These are phyloP conservation scores for Daldinia sp. DNA, from an alignment of 2,329 filamentous ascomycete species.

Conservation along the genomic window DNA sequence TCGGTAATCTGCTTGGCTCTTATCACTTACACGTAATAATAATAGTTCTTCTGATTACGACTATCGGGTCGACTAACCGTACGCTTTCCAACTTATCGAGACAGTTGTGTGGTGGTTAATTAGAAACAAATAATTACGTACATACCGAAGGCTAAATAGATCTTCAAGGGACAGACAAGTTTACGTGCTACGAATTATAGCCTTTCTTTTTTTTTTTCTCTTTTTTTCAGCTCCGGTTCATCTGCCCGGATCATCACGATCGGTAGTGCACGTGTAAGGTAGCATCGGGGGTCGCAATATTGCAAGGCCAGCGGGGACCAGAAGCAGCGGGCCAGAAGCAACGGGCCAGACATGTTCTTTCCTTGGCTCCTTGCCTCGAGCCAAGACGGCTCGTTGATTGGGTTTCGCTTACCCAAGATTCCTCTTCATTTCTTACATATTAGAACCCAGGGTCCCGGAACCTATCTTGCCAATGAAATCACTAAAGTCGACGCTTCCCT, in stretches of 20 bases:
- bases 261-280: slow-evolving; percentile 22
- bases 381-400: neutral
- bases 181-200: slow-evolving; percentile 1
- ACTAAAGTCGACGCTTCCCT: neutral
- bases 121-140: neutral
- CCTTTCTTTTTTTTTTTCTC: too few relatives aligned
- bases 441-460: slow-evolving; percentile 18
- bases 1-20: neutral
- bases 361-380: slow-evolving; percentile 4
- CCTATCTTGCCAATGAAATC: slow-evolving; percentile 20
- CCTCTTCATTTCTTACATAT: slow-evolving; percentile 28
- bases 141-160: neutral
- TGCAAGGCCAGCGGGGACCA: slow-evolving; percentile 1
- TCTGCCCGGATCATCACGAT: slow-evolving; percentile 26
- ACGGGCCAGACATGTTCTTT: slow-evolving; percentile 9
- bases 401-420: slow-evolving; percentile 19
- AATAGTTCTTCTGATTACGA: too few relatives aligned
- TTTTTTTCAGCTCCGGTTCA: slow-evolving; percentile 16
- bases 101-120: too few relatives aligned
- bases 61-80: too few relatives aligned
- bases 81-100: too few relatives aligned
- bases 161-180: neutral
- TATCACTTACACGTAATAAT: neutral
- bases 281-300: slow-evolving; percentile 22
- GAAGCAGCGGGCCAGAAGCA: too few relatives aligned